Evolutionary conservation across 192 early-diverging fungal genomes (phyloP), one percentile per base, ranked within the genome.

Genomic region (Rhizophagus clarus): DNA sequence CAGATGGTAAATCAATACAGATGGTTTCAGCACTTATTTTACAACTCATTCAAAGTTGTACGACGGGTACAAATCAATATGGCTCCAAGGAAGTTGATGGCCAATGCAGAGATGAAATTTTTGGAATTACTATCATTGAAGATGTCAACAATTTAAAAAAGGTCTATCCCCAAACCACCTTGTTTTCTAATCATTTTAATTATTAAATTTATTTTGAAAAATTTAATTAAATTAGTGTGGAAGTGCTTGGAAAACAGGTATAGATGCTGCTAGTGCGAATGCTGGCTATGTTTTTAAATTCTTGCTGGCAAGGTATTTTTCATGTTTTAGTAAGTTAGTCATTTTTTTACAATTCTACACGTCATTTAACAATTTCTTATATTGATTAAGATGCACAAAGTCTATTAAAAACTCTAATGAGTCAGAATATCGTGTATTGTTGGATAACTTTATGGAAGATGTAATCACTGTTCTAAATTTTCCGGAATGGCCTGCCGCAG

Each of bases 401-500:
- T 79, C 81, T 37, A 81, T 60, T 40, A 89, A 88, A 70, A 85
- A 76, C 45, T 82, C 83, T 24, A 89, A 87, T 45, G 95, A 93
- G 28, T 85, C 86, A 1, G 96, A 96, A 51, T 97, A 96, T 81
- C 85, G 91, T 29, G 79, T 81, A 0, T 81, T 95, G 14, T 77
- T 98, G 20, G 94, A 96, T 37, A 83, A 85, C 42, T 83, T 97
- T 56, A 80, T 97, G 32, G 84, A 90, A 17, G 95, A 98, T 84
- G 82, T 93, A 0, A 77, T 96, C 37, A 79, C 82, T 4, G 88
- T 96, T 2, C 82, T 96, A 49, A 89, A 91, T 24, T 91, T 93
- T 20, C 96, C 96, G 4, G 95, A 97, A 56, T 98, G 97, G 97
- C 97, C 97, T 1, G 92, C 87, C 8, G 94, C 97, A 0, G 94